Base-by-base conservation (phyloP, 108 stramenopile genomes). In the Nitzschia sp. region DNA sequence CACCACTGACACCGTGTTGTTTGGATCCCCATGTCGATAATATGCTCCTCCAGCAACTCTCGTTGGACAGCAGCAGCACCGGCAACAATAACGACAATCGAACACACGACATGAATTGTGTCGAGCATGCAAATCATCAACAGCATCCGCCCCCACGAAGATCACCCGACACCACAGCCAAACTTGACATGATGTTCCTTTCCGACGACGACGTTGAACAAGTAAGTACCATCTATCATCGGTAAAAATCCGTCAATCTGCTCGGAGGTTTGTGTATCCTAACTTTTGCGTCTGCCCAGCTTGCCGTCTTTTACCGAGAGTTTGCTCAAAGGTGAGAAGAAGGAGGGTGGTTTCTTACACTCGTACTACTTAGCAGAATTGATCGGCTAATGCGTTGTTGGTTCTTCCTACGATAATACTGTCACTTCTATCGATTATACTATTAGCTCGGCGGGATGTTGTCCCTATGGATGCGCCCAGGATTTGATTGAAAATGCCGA, bases 381-480 rank as follows among this genome's bases (percentile, higher is more conserved):
- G n/a, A n/a, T n/a, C n/a, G n/a, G n/a, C n/a, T n/a, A n/a, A n/a
- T n/a, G n/a, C n/a, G n/a, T n/a, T n/a, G n/a, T n/a, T n/a, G n/a
- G n/a, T n/a, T n/a, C n/a, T n/a, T n/a, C n/a, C n/a, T n/a, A n/a
- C n/a, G n/a, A n/a, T n/a, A n/a, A n/a, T n/a, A n/a, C n/a, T n/a
- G n/a, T n/a, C n/a, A n/a, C n/a, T 42, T 13, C 13, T 6, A 42
- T 13, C 38, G 38, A 42, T 70, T 54, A 8, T 85, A 87, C 82
- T n/a, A n/a, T n/a, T n/a, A 60, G 89, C 85, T 49, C 85, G 80
- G 26, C 83, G 2, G 8, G 58, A 11, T 95, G 94, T 72, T 92
- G 94, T 71, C 91, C 91, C 0, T 64, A 87, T 63, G 91, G 94
- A 3, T 92, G 91, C 69, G 76, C 73, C 54, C 83, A 92, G 64